Evolutionary conservation across 345 rosid species (phyloP), one percentile per base, ranked within the genome.

Genomic region (Eucalyptus dawsonii): DNA sequence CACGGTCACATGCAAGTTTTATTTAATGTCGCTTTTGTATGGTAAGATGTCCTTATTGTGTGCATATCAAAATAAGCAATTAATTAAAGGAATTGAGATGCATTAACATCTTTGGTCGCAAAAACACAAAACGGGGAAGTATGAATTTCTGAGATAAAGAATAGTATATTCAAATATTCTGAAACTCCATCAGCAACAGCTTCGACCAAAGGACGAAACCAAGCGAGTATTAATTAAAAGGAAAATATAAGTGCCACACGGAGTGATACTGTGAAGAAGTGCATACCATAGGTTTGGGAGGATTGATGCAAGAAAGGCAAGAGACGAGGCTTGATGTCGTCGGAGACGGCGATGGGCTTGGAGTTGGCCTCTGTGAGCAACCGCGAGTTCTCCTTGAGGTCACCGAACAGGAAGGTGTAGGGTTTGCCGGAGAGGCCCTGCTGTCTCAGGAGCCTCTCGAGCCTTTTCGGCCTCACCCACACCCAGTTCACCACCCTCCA

Each of bases 381-480:
- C 62, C 31, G 24, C 12, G 27, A 49, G 86, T 14, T 51, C 90
- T 89, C 90, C 34, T 87, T 65, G 6, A 19, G 31, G 31, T 16
- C 24, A 14, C 19, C 90, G 11, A 31, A 40, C 49, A 91, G 50
- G 45, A 93, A 34, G 60, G 88, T 85, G 34, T 89, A 90, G 3
- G 89, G 88, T 22, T 90, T 89, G 51, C 91, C 92, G 9, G 29
- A 11, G n/a, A 91, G 40, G 31, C 93, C 94, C 56, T 93, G 93
- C 50, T 89, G 69, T 58, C 89, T 90, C 13, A 93, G 86, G 25
- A 19, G 49, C 40, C 54, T 91, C 89, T 93, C 93, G 6, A 92
- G 90, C 90, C 37, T 89, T 89, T 72, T 91, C 12, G 94, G 94
- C 50, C 88, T 87, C 22, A 92, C 50, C 94, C 93, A 93, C 8